Percentiles rank a stretch among this genome's conserved stretches.
Evolutionary conservation across 768 basidiomycete species (phyloP).

Genomic region (Termitomyces sp.): DNA sequence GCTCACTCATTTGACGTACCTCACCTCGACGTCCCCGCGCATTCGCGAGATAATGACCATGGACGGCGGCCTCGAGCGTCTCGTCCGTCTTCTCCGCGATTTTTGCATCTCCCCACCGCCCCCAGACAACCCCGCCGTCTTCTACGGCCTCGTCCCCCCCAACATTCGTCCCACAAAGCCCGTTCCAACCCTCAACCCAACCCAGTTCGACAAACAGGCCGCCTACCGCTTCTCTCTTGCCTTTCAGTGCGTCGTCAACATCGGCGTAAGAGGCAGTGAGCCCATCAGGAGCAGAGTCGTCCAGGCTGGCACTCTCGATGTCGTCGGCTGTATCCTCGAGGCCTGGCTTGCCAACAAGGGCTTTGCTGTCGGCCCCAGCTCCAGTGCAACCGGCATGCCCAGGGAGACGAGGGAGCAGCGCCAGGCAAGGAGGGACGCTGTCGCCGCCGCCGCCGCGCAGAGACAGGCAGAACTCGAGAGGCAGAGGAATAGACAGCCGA

Average conservation of each 20-base stretch:
- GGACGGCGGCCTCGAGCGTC: constrained; percentile 95
- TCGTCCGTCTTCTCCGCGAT: constrained; percentile 87
- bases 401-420: constrained; percentile 74
- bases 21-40: constrained; percentile 94
- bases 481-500: constrained; percentile 30
- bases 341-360: constrained; percentile 89
- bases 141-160: constrained; percentile 76
- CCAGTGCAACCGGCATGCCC: constrained; percentile 68
- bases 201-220: constrained; percentile 72
- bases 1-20: constrained; percentile 90
- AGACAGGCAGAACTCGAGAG: constrained; percentile 55
- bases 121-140: constrained; percentile 67
- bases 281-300: constrained; percentile 88
- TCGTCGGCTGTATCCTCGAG: constrained; percentile 90
- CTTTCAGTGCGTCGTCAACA: constrained; percentile 96
- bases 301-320: constrained; percentile 89
- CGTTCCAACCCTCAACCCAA: constrained; percentile 59
- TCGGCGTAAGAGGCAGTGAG: constrained; percentile 93
- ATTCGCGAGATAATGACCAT: constrained; percentile 98
- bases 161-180: constrained; percentile 49
- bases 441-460: constrained; percentile 30
- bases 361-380: constrained; percentile 77
- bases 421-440: constrained; percentile 52
- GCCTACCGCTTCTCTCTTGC: constrained; percentile 89
- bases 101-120: constrained; percentile 81